These are phyloP conservation scores for Zancudomyces culisetae DNA, from an alignment of 371 early-diverging fungal genomes.

Conservation along the genomic window DNA sequence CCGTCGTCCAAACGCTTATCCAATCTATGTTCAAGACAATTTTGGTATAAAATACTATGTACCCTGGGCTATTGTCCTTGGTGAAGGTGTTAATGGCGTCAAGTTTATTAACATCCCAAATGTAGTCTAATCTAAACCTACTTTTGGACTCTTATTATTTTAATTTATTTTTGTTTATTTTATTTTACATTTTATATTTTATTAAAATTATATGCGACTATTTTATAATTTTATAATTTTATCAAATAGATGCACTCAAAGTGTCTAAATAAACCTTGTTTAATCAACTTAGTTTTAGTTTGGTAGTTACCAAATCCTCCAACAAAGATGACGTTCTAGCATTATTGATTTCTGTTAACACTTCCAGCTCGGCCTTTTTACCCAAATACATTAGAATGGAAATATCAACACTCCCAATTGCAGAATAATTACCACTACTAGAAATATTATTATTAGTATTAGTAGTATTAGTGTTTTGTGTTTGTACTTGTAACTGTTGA, in stretches of 20 bases:
- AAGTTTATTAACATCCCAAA: background rate
- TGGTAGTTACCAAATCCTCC: too few relatives aligned
- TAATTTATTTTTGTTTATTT: too few relatives aligned
- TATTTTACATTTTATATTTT: too few relatives aligned
- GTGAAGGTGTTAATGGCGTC: background rate
- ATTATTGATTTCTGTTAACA: too few relatives aligned
- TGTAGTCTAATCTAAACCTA: background rate
- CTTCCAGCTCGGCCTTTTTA: constrained; percentile 4
- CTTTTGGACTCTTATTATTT: too few relatives aligned
- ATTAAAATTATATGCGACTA: too few relatives aligned
- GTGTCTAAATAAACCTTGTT: too few relatives aligned
- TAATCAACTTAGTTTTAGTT: too few relatives aligned
- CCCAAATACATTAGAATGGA: background rate
- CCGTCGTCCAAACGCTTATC: background rate
- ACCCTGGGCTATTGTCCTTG: constrained; percentile 1
- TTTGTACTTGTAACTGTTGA: background rate
- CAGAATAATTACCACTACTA: background rate
- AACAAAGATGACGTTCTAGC: too few relatives aligned
- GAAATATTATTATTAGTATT: too few relatives aligned
- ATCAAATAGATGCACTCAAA: too few relatives aligned
- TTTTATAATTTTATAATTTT: too few relatives aligned
- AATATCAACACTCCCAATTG: background rate
- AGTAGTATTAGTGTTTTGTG: background rate
- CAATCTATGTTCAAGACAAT: background rate
- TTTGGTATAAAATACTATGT: background rate